Base-by-base conservation (phyloP, 768 basidiomycete species). In the Melanogaster broomeanus region DNA sequence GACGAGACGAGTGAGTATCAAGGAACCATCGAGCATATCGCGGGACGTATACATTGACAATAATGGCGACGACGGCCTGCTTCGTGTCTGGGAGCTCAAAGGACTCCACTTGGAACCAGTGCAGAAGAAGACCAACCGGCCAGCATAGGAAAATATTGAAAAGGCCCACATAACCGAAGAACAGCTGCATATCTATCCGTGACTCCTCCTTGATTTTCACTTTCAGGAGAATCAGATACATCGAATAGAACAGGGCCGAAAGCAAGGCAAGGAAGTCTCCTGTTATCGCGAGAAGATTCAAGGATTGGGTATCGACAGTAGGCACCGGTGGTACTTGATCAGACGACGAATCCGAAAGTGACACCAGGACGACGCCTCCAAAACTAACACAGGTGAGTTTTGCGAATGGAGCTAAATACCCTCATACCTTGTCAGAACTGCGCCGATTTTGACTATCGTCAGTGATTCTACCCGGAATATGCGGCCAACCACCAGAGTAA, bases 101-200 rank as follows among this genome's bases (percentile, higher is more conserved):
- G n/a, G 68, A 61, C 63, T 98, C 95, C 19, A 79, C 66, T 2
- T 85, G 87, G 6, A 82, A 72, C 31, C 83, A 66, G 64, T 98
- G 91, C 35, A 98, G 79, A 39, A 93, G 48, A 21, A 93, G 59
- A 1, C 86, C 91, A 11, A 93, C 69, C 0, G 93, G 92, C 84
- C 90, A 89, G 52, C 82, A 82, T 15, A 75, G 66, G 5, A 88
- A 53, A 63, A 92, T 82, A 66, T 90, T 96, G 75, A 90, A 91
- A 13, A 93, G 72, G 10, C 94, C 93, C 24, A 96, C 93, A 57
- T 91, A 96, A 21, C 95, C 95, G 61, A 97, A 94, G 75, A 97
- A 95, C 25, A 95, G 76, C 57, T 93, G 89, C 93, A 95, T 94
- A 66, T 95, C 85, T 59, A 94, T 81, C 48, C 92, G 80, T 5